Conservation (phyloP, 768 basidiomycete genomes). For the Mycena filopes region DNA sequence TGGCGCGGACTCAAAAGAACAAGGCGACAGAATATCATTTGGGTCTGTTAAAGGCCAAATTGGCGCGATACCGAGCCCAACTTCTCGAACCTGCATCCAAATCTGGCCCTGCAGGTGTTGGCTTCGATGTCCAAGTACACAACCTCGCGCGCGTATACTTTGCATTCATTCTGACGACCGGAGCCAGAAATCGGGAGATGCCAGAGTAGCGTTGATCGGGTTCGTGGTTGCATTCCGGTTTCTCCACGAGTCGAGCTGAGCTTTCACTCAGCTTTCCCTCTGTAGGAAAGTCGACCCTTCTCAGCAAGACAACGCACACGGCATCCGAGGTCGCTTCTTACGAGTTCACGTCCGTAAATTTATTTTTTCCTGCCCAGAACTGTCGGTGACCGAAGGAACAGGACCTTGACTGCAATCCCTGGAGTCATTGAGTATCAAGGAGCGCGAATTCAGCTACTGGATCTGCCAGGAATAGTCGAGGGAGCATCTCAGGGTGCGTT, state of each 20-base stretch:
- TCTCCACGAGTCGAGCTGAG: neutral
- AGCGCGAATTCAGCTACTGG: conserved; percentile 89
- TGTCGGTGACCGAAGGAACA: conserved; percentile 10
- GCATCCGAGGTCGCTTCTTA: conserved; percentile 90
- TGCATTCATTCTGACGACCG: neutral
- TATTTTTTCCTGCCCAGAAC: conserved; percentile 33
- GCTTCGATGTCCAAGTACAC: conserved; percentile 86
- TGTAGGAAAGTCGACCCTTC: conserved; percentile 94
- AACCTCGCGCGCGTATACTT: neutral
- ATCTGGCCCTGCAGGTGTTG: conserved; percentile 80
- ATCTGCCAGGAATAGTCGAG: conserved; percentile 96
- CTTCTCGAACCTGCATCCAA: conserved; percentile 92
- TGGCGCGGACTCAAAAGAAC: conserved; percentile 98
- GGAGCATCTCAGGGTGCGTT: conserved; percentile 80
- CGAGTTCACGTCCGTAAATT: conserved; percentile 92
- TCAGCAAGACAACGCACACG: conserved; percentile 93
- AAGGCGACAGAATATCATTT: conserved; percentile 97
- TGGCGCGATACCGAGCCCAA: conserved; percentile 94
- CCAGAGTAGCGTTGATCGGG: conserved; percentile 91
- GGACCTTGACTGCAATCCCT: conserved; percentile 80
- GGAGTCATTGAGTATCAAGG: conserved; percentile 98
- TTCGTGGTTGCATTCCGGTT: neutral
- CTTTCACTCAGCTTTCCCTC: conserved; percentile 72
- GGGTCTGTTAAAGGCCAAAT: conserved; percentile 92
- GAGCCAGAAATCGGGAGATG: conserved; percentile 75